Evolutionary conservation across 768 basidiomycete species (phyloP), one percentile per base, ranked within the genome.

Genomic region (Cantharellus anzutake): DNA sequence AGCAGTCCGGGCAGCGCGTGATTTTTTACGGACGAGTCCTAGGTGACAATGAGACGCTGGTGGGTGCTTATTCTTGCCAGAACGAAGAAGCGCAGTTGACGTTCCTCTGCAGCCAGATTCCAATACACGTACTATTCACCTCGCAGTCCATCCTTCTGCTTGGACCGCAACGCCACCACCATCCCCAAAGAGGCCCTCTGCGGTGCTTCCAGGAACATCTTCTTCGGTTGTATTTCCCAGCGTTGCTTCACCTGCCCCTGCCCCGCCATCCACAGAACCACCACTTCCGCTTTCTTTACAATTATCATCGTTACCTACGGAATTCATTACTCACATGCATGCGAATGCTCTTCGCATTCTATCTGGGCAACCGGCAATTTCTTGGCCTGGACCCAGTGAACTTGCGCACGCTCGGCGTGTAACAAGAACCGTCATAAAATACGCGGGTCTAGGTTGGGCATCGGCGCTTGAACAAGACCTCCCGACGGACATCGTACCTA

Each of bases 341-440:
- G 40, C 62, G 14, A 62, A 62, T 56, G 62, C 62, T 51, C 37
- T 62, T 20, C 61, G 61, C n/a, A 41, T 62, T 2, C 61, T 62
- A 5, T 57, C 61, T 16, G 41, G 51, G n/a, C 59, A 59, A 41
- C 51, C 44, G 11, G 35, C 44, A 5, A 16, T 42, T 37, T 38
- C 50, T n/a, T 62, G 61, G 61, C 60, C 58, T 40, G 61, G 61
- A 41, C 61, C 61, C 11, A 51, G 60, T 5, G 61, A 62, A 34
- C 58, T 60, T 37, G 5, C 41, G n/a, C 44, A 50, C n/a, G 61
- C 61, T 11, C 35, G 51, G 3, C 61, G 40, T 4, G 40, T 61
- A 16, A 44, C 61, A n/a, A 34, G 41, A 16, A 51, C 34, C 29
- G 60, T 62, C 29, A 51, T 62, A 20, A 39, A n/a, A 14, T 42